Base-by-base conservation (phyloP, 345 rosid species). In the Syzygium oleosum region DNA sequence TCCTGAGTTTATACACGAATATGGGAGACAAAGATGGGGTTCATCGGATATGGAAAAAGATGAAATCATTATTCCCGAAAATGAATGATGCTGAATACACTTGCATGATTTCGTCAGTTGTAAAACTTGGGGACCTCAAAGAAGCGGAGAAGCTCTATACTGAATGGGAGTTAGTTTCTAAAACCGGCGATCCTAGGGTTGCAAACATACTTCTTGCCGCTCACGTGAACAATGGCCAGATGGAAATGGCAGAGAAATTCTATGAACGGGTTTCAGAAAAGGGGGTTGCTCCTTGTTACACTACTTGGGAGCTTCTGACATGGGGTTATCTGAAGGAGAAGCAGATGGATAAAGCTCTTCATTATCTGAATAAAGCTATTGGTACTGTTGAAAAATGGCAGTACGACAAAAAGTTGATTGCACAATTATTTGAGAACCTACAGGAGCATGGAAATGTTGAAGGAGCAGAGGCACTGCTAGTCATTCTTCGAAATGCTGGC, bases 251-350 rank as follows among this genome's bases (percentile, higher is more conserved):
- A 29, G 95, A 93, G 90, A 88, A 87, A 27, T 93, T 97, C 86
- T 91, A 89, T 86, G 84, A 91, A 52, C 91, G 87, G 15, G 92
- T 95, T 68, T 89, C 91, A 31, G 88, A 91, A 78, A 95, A 94
- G 88, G 93, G 93, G 84, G 90, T 94, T 46, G 91, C 87, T 61
- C 97, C 97, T 9, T 90, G 92, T 90, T 95, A 96, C 89, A 94
- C 97, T 38, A 94, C 99, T 56, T 96, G 97, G 97, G 98, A 97
- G 88, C 97, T 95, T 89, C 94, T 96, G 79, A 91, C 96, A 3
- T 92, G 95, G 95, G 97, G 94, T 55, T 92, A 93, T 90, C 86
- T 96, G 89, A 93, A 93, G 87, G 87, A 84, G 34, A 92, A 91
- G 87, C 91, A 92, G 84, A 90, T 89, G 88, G 95, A 91, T 52